Base-by-base conservation (phyloP, 371 early-diverging fungal genomes). In the Mucor indicus region DNA sequence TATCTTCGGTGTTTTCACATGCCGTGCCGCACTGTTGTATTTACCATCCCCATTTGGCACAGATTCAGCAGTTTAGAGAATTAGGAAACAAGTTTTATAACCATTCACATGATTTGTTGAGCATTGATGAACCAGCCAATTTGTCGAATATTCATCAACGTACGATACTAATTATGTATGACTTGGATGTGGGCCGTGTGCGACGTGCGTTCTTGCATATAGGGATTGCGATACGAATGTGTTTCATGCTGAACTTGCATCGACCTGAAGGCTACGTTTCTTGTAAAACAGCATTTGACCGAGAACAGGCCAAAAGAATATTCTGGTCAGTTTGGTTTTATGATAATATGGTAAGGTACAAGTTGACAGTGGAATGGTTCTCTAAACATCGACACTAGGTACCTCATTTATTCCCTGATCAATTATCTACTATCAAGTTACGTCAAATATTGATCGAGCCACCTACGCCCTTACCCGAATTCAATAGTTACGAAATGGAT, bases 321-420 rank as follows among this genome's bases (percentile, higher is more conserved):
- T 69, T 69, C 31, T 69, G 69, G 69, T 53, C 59, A 3, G 57
- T 64, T 11, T 69, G 69, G 69, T 62, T 64, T 15, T 62, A 59
- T 47, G 69, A 69, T 38, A 58, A 59, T 3, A 58, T 69, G 55
- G 62, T 68, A 1, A 1, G 6, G 21, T n/a, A 17, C 19, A 15
- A 17, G 19, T 16, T 37, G 19, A 37, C 19, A 4, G 37, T 17
- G 5, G 19, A 17, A 2, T n/a, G 15, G 15, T 37, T 37, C 3
- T n/a, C 4, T 37, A 15, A 4, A 12, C 22, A 3, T 37, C 13
- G 6, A 3, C 21, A 23, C 38, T 51, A 41, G 49, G 50, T 42
- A 16, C 38, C 40, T 4, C 62, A 44, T 30, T 41, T 53, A 8
- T 58, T 58, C 36, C 44, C 43, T 11, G 59, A 58, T n/a, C 48